Conservation (phyloP, 2,329 filamentous ascomycete species). For the Monilinia fructicola region DNA sequence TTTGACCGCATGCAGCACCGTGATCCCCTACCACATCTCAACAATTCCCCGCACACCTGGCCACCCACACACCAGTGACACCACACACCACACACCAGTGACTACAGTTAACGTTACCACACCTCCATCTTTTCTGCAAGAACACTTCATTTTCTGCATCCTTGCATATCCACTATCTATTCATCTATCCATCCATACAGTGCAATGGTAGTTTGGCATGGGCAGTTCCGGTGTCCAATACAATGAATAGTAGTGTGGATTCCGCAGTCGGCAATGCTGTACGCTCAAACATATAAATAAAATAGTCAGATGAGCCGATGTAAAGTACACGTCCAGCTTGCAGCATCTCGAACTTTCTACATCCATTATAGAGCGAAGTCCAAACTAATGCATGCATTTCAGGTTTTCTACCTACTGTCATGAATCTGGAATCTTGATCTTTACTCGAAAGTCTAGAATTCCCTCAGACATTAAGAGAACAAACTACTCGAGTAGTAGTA, state of each 20-base stretch:
- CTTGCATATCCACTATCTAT: neutral
- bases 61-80: neutral
- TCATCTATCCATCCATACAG: neutral
- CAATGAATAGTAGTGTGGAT: no score
- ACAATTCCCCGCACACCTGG: neutral
- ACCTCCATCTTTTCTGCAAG: slow-evolving; percentile 21
- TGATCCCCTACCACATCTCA: neutral
- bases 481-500: no score
- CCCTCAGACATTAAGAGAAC: neutral
- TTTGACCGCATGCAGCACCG: neutral
- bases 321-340: slow-evolving; percentile 12
- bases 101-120: neutral
- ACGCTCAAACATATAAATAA: neutral
- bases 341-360: neutral
- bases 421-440: neutral
- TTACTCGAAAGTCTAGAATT: slow-evolving; percentile 1
- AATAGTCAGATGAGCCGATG: slow-evolving; percentile 1
- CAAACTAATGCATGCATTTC: neutral
- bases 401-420: neutral
- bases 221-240: neutral
- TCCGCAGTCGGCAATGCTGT: neutral
- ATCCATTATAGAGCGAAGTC: no score
- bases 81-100: neutral
- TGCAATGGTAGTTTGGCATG: neutral
- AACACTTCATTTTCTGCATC: slow-evolving; percentile 21